These are phyloP conservation scores for Sporothrix dimorphospora DNA, from an alignment of 2,329 filamentous ascomycete genomes.

Conservation along the genomic window DNA sequence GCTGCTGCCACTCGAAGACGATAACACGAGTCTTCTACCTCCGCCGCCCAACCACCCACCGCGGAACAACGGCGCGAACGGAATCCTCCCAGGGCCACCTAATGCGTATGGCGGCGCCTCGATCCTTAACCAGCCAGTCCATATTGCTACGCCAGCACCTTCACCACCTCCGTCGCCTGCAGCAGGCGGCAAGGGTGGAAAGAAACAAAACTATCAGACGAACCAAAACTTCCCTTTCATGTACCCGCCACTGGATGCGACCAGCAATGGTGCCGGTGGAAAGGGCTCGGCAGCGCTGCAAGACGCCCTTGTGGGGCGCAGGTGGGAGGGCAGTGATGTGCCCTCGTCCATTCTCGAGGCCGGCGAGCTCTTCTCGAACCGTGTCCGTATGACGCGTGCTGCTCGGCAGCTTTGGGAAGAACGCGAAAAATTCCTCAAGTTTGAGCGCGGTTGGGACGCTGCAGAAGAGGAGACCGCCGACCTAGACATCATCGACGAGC, in stretches of 20 bases:
- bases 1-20: slow-evolving; percentile 80
- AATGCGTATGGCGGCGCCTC: slow-evolving; percentile 67
- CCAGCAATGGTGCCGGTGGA: slow-evolving; percentile 86
- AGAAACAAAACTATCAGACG: slow-evolving; percentile 99
- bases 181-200: slow-evolving; percentile 86
- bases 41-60: slow-evolving; percentile 76
- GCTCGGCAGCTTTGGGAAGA: slow-evolving; percentile 96
- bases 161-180: slow-evolving; percentile 90
- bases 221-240: slow-evolving; percentile 99
- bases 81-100: slow-evolving; percentile 61
- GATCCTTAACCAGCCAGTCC: slow-evolving; percentile 92
- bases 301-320: slow-evolving; percentile 76
- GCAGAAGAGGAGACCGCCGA: slow-evolving; percentile 36
- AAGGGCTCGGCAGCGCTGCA: slow-evolving; percentile 83
- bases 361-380: slow-evolving; percentile 84
- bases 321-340: slow-evolving; percentile 92
- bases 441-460: slow-evolving; percentile 84
- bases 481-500: slow-evolving; percentile 47
- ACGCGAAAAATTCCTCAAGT: slow-evolving; percentile 86
- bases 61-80: slow-evolving; percentile 61
- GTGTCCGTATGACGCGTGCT: slow-evolving; percentile 88
- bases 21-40: slow-evolving; percentile 88
- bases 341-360: slow-evolving; percentile 94
- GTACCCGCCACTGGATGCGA: slow-evolving; percentile 88
- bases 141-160: slow-evolving; percentile 96